phyloP scores from a whole-genome alignment of 2,329 filamentous ascomycete genomes.

The Trichothecium roseum region DNA sequence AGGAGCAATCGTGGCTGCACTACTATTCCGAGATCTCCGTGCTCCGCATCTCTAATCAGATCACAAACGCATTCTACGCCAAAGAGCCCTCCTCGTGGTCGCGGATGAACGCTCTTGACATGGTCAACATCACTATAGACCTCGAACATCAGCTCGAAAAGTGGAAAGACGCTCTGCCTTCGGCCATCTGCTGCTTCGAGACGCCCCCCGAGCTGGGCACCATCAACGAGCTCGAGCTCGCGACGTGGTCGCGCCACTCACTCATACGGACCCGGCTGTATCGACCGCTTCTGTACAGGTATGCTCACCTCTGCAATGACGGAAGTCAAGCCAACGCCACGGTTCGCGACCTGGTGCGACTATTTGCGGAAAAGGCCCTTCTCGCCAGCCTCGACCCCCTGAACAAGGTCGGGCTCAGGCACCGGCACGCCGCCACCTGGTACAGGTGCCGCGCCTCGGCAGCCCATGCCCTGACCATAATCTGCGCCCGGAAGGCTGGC shows the following conservation, averaged over 20 bases:
- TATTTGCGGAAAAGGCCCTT: constrained; percentile 1
- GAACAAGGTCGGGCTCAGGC: background rate
- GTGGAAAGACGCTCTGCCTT: too few species aligned
- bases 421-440: constrained; percentile 1
- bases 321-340: too few species aligned
- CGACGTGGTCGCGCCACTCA: background rate
- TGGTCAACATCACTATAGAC: too few species aligned
- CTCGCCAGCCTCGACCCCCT: constrained; percentile 1
- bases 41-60: constrained; percentile 5
- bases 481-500: background rate
- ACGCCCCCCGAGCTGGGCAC: background rate
- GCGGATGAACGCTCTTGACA: too few species aligned
- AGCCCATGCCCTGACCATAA: background rate
- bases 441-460: constrained; percentile 2
- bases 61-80: constrained; percentile 6
- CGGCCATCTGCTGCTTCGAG: background rate
- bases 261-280: constrained; percentile 3
- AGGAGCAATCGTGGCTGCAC: constrained; percentile 10
- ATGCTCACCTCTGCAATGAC: background rate
- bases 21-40: constrained; percentile 9
- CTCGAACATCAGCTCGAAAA: too few species aligned
- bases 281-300: constrained; percentile 3
- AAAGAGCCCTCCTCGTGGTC: background rate
- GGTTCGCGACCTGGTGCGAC: too few species aligned
- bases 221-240: constrained; percentile 1